Evolutionary conservation across 306 rosid species (phyloP).

Genomic region (Macrotyloma uniflorum): DNA sequence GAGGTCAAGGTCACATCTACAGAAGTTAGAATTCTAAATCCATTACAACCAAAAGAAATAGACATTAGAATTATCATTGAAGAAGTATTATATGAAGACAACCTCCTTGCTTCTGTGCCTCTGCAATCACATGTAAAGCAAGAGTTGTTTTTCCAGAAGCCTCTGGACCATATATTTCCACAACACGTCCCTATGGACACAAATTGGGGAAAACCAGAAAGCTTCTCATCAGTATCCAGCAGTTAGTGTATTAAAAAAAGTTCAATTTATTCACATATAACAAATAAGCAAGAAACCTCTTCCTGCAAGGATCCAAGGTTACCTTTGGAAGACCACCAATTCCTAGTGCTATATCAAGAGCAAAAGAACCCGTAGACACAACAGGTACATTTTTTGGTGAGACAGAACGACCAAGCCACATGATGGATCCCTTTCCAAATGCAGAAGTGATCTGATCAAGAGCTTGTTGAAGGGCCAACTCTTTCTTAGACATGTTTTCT

Average conservation of each 20-base stretch:
- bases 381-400: slow-evolving; percentile 65
- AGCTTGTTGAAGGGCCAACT: slow-evolving; percentile 80
- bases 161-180: slow-evolving; percentile 93
- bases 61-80: slow-evolving; percentile 18
- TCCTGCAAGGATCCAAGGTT: slow-evolving; percentile 37
- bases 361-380: slow-evolving; percentile 81
- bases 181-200: slow-evolving; percentile 80
- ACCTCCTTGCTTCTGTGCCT: slow-evolving; percentile 97
- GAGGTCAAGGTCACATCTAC: background rate
- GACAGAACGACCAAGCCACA: slow-evolving; percentile 88
- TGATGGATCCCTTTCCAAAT: slow-evolving; percentile 90
- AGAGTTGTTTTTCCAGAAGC: slow-evolving; percentile 97
- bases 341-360: slow-evolving; percentile 85
- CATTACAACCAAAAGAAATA: slow-evolving; percentile 18
- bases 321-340: slow-evolving; percentile 94
- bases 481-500: slow-evolving; percentile 79
- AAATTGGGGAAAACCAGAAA: slow-evolving; percentile 5
- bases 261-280: slow-evolving; percentile 18
- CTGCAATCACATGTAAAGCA: slow-evolving; percentile 87
- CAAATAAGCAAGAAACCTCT: slow-evolving; percentile 25
- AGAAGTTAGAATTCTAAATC: slow-evolving; percentile 4
- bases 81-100: slow-evolving; percentile 31
- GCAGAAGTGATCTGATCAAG: slow-evolving; percentile 86
- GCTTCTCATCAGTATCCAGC: background rate
- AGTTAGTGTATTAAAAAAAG: background rate